These are phyloP conservation scores for Moesziomyces sp. DNA, from an alignment of 1,284 basidiomycete genomes.

Conservation along the genomic window DNA sequence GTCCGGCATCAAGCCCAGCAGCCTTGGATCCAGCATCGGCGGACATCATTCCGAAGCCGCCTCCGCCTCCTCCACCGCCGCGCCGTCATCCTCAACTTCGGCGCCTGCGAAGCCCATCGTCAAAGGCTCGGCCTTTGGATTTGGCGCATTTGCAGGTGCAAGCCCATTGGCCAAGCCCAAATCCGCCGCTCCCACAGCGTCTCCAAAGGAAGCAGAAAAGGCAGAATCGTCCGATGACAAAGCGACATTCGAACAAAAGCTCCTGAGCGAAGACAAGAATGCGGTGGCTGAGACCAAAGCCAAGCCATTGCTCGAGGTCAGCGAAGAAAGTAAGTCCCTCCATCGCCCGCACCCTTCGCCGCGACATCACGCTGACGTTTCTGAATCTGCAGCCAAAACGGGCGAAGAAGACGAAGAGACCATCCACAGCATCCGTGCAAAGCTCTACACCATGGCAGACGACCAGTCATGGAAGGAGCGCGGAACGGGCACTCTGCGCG, in stretches of 20 bases:
- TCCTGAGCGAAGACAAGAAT: constrained; percentile 24
- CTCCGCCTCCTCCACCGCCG: constrained; percentile 12
- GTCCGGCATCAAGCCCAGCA: constrained; percentile 43
- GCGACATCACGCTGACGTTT: background rate
- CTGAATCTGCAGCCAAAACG: constrained; percentile 75
- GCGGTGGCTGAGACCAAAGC: constrained; percentile 11
- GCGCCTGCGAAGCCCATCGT: constrained; percentile 22
- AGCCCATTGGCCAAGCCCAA: constrained; percentile 46
- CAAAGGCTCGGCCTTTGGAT: constrained; percentile 45
- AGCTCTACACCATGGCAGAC: constrained; percentile 77
- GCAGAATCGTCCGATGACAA: constrained; percentile 13
- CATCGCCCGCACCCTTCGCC: background rate
- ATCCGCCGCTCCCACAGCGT: constrained; percentile 10
- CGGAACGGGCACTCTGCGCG: constrained; percentile 81
- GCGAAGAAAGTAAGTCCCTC: constrained; percentile 41
- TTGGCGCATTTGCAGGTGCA: constrained; percentile 55
- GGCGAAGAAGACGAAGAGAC: constrained; percentile 93
- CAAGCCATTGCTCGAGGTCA: constrained; percentile 31
- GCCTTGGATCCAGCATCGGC: constrained; percentile 42
- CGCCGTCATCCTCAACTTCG: background rate
- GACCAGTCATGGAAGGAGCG: constrained; percentile 85
- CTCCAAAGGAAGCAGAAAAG: constrained; percentile 12
- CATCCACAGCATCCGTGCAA: constrained; percentile 83
- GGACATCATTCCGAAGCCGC: constrained; percentile 27
- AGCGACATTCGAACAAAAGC: constrained; percentile 29